Evolutionary conservation across 2,329 filamentous ascomycete genomes (phyloP), one percentile per base, ranked within the genome.

Genomic region (Arthroderma sp.): DNA sequence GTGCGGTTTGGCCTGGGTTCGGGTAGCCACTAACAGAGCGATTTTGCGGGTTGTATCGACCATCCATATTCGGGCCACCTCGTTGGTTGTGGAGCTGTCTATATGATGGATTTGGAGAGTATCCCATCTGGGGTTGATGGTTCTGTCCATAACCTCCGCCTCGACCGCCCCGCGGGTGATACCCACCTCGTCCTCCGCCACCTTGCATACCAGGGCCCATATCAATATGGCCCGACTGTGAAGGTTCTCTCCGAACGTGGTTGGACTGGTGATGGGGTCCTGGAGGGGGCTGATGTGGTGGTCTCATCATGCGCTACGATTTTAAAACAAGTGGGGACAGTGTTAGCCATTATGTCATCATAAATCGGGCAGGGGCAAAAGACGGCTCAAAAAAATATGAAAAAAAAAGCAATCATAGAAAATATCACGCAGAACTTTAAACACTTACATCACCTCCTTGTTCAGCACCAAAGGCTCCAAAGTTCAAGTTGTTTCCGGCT

Each of bases 241-340:
- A 82, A 29, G 89, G 95, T 61, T 89, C 83, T 55, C 86, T 82
- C 57, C 89, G 83, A 55, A 85, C 76, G 65, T 96, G 88, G 52
- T 75, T 77, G n/a, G 78, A 73, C 57, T 83, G 82, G 44, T 77
- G 68, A 48, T 73, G 75, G 55, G 79, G 70, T 48, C 74, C 71
- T 51, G 75, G 71, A 48, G 75, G 74, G 53, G 77, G 70, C 40
- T 81, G 77, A 69, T 81, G 78, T 67, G 82, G 75, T 66, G 86
- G 79, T 59, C 43, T 55, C 49, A 56, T 52, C 15, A 42, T 29
- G 22, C 51, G 47, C 48, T 56, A 53, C 49, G 50, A 38, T 40
- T 41, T 44, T 45, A 43, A 53, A 53, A 58, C 54, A 53, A 38
- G 49, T 43, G 52, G 42, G 43, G 43, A 36, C 39, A 38, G 46